A percentile compares a stretch with the other conserved stretches of the same genome.
Evolutionary conservation across 2,329 filamentous ascomycete genomes (phyloP).

Genomic region (Monilinia fructigena): DNA sequence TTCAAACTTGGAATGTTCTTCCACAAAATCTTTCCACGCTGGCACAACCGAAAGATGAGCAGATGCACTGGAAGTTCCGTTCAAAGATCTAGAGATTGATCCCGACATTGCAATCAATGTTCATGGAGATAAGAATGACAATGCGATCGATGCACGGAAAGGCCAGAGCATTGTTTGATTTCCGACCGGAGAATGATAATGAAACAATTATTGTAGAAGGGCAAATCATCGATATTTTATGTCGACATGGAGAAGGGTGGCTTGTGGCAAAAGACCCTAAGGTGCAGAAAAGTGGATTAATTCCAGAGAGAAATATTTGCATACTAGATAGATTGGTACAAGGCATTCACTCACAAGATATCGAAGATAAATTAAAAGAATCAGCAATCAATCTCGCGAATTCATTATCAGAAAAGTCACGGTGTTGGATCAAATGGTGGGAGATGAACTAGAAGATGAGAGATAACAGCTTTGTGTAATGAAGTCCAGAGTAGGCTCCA

Average conservation of each 20-base stretch:
- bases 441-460: neutral
- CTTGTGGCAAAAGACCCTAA: neutral
- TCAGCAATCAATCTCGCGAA: neutral
- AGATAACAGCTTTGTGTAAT: neutral
- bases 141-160: neutral
- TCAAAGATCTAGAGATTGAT: neutral
- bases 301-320: neutral
- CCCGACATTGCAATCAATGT: neutral
- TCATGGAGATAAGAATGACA: neutral
- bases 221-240: neutral
- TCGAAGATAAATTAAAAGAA: slow-evolving; percentile 2
- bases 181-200: neutral
- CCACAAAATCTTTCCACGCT: neutral
- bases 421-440: neutral
- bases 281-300: neutral
- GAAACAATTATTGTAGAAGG: neutral
- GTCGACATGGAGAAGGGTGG: neutral
- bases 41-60: neutral
- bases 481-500: neutral
- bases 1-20: neutral
- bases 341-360: neutral
- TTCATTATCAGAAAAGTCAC: neutral
- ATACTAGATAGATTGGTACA: neutral
- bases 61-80: neutral
- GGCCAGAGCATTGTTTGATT: neutral